Evolutionary conservation across 441 rosid genomes (phyloP), one percentile per base, ranked within the genome.

Genomic region (Mallotus repandus): DNA sequence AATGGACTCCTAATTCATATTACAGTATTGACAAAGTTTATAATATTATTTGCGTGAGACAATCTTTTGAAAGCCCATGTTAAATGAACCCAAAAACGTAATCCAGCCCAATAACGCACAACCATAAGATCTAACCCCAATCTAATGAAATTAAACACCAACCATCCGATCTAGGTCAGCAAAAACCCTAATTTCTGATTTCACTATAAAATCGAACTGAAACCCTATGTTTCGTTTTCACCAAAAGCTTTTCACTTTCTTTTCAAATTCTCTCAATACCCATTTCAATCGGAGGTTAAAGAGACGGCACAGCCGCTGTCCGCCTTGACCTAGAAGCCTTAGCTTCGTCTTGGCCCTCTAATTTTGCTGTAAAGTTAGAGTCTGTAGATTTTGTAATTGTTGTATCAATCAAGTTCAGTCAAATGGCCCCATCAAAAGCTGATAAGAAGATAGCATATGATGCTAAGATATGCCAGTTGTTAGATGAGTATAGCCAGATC

Each of bases 391-490:
- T 53, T 53, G 19, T 53, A 3, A 4, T 43, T 6, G n/a, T 18
- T 12, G 4, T 57, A 19, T 2, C 3, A 25, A 15, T 41, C 2
- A 29, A 52, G 12, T 7, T 7, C 6, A 3, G 53, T 56, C 71
- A 78, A 85, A 91, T 91, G 89, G 85, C 78, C 25, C 78, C 75
- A 50, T 84, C 99, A 46, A 95, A 95, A 81, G 90, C 89, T 3
- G 90, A 89, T 1, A 95, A 92, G 93, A 95, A 95, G 92, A 49
- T 87, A 63, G 93, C 87, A 0, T 92, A 92, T 78, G 97, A 95
- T 72, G 81, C 86, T 7, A 95, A 86, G 89, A 86, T 95, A 14
- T 95, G 99, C 74, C 83, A 83, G 78, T 86, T 92, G 75, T 75
- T 92, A 52, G 91, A 95, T 53, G 96, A 89, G 76, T 91, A 80